Evolutionary conservation across 1,284 basidiomycete genomes (phyloP).

Genomic region (Marasmius sp.): DNA sequence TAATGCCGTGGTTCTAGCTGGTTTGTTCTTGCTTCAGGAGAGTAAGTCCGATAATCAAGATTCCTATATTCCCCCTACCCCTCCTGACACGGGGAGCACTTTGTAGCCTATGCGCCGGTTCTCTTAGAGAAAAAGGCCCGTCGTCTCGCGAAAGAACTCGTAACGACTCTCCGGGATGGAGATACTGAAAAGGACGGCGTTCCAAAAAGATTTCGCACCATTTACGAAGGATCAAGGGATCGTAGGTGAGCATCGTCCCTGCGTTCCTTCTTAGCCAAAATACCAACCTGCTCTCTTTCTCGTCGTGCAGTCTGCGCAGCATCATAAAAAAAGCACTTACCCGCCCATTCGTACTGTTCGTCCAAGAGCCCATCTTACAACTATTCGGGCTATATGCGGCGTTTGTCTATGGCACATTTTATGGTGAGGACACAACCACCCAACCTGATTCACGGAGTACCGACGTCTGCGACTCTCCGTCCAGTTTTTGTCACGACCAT

Average conservation of each 20-base stretch:
- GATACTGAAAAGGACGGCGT: not conserved
- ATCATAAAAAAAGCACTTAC: constrained; percentile 40
- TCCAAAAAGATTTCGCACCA: constrained; percentile 37
- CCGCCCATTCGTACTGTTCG: constrained; percentile 41
- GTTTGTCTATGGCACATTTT: constrained; percentile 48
- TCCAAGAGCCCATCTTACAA: constrained; percentile 40
- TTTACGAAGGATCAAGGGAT: constrained; percentile 41
- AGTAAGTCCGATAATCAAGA: constrained; percentile 37
- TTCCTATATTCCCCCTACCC: no score
- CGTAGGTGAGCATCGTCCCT: constrained; percentile 29
- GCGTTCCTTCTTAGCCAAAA: not conserved
- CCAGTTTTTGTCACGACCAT: constrained; percentile 63
- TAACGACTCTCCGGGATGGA: constrained; percentile 22
- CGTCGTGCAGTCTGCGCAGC: constrained; percentile 34
- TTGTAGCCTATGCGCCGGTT: constrained; percentile 49
- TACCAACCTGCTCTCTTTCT: not conserved
- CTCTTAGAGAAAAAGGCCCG: constrained; percentile 62
- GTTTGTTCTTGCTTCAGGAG: constrained; percentile 62
- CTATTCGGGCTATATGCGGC: constrained; percentile 45
- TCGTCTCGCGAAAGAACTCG: constrained; percentile 37
- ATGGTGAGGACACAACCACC: constrained; percentile 38
- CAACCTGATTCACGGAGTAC: not conserved
- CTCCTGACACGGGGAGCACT: not conserved
- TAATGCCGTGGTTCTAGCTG: constrained; percentile 50
- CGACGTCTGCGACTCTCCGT: constrained; percentile 15